These are phyloP conservation scores for Hypocrella siamensis DNA, from an alignment of 2,329 filamentous ascomycete genomes.

Conservation along the genomic window DNA sequence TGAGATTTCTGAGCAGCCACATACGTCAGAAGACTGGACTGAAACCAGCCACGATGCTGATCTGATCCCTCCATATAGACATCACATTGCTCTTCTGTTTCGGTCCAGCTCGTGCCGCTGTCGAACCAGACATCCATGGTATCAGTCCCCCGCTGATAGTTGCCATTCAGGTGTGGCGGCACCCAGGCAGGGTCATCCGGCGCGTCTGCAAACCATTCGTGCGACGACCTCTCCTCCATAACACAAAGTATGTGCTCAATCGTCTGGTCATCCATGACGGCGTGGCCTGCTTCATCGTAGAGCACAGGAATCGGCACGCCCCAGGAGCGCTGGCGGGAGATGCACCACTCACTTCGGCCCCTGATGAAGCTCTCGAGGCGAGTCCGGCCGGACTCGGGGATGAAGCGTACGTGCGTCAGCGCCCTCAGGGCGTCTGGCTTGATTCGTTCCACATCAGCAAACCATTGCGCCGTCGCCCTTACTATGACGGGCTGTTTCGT, in stretches of 20 bases:
- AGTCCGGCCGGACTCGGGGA: slow-evolving; percentile 57
- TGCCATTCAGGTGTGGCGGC: slow-evolving; percentile 41
- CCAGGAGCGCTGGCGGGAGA: slow-evolving; percentile 90
- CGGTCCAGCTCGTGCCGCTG: slow-evolving; percentile 84
- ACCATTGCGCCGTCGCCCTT: slow-evolving; percentile 92
- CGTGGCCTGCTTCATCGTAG: slow-evolving; percentile 57
- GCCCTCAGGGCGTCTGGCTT: slow-evolving; percentile 57
- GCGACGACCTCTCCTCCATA: slow-evolving; percentile 63
- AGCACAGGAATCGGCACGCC: slow-evolving; percentile 90
- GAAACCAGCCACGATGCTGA: slow-evolving; percentile 97
- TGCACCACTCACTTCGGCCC: slow-evolving; percentile 90
- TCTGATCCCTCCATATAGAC: slow-evolving; percentile 90
- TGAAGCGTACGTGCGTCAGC: slow-evolving; percentile 57
- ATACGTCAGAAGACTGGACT: slow-evolving; percentile 82
- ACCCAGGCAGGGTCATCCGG: slow-evolving; percentile 66
- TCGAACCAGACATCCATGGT: slow-evolving; percentile 99
- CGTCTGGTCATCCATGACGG: slow-evolving; percentile 63
- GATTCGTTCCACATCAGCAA: slow-evolving; percentile 77
- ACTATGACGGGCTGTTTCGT: slow-evolving; percentile 87
- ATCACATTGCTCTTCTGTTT: slow-evolving; percentile 47
- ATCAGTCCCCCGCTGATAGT: slow-evolving; percentile 65
- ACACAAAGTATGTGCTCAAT: slow-evolving; percentile 74
- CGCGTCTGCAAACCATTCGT: slow-evolving; percentile 87
- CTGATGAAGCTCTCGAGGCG: slow-evolving; percentile 76
- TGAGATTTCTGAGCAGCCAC: slow-evolving; percentile 44